Conservation (phyloP, 805 yeast species). For the Lipomyces sp. region DNA sequence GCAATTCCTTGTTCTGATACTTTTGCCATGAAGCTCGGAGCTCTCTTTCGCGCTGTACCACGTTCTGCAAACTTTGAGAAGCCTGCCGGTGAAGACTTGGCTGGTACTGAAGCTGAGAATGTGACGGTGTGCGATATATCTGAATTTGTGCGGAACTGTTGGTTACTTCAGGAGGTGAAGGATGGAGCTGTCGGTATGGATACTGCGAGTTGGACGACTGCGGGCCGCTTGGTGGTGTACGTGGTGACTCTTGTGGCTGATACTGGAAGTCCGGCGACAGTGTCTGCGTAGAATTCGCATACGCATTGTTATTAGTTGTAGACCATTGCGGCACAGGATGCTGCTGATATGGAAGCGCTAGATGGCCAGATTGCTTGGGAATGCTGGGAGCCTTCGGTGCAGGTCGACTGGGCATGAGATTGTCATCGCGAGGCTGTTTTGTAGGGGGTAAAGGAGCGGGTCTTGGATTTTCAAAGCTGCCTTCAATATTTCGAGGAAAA, state of each 20-base stretch:
- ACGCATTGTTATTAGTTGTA: neutral
- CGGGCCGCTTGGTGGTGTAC: conserved; percentile 40
- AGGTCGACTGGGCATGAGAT: conserved; percentile 40
- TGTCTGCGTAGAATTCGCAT: neutral
- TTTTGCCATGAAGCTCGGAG: conserved; percentile 23
- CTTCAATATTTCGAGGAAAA: conserved; percentile 36
- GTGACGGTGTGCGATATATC: conserved; percentile 19
- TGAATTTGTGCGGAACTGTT: conserved; percentile 11
- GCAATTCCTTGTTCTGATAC: conserved; percentile 31
- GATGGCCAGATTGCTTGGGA: neutral
- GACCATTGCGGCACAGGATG: neutral
- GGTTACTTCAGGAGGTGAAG: neutral
- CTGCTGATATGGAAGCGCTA: conserved; percentile 8
- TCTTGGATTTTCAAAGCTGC: conserved; percentile 39
- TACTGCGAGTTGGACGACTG: conserved; percentile 39
- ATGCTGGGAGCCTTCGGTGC: conserved; percentile 44
- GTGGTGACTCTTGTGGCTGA: conserved; percentile 14
- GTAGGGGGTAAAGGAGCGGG: conserved; percentile 40
- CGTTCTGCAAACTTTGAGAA: conserved; percentile 26
- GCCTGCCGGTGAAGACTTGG: conserved; percentile 11
- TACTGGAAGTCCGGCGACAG: neutral
- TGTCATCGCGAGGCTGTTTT: conserved; percentile 1
- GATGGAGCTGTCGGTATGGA: conserved; percentile 18
- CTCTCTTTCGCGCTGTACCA: conserved; percentile 20
- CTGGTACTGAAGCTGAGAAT: conserved; percentile 18